Conservation (phyloP, 768 basidiomycete species). For the Tricholoma matsutake region DNA sequence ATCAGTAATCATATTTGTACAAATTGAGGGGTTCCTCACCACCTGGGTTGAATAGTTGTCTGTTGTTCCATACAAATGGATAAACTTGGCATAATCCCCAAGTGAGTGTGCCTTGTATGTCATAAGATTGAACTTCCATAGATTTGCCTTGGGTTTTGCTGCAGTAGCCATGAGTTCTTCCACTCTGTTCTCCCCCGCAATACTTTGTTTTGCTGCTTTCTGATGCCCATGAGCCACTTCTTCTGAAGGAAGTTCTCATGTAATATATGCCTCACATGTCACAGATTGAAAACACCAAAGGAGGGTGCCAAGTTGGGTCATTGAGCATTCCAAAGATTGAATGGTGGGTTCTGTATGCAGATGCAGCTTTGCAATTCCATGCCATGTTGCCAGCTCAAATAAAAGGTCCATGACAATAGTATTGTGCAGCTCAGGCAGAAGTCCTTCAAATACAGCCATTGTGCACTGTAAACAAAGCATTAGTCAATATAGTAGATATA, state of each 20-base stretch:
- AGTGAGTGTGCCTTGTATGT: neutral
- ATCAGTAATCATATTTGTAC: neutral
- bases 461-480: no score
- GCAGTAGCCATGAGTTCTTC: neutral
- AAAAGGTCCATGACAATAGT: no score
- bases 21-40: neutral
- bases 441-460: no score
- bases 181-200: neutral
- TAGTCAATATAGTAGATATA: no score
- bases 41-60: no score
- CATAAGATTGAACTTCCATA: neutral
- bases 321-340: no score
- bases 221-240: constrained; percentile 8
- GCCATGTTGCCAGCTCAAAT: no score
- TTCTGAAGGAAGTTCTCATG: constrained; percentile 10
- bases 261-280: constrained; percentile 8
- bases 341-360: no score
- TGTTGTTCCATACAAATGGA: no score
- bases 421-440: no score
- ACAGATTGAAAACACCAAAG: constrained; percentile 10
- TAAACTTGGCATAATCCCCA: neutral
- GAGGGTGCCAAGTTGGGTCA: constrained; percentile 5
- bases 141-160: neutral
- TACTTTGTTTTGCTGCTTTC: no score
- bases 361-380: no score